Evolutionary conservation across 352 stramenopile genomes (phyloP), one percentile per base, ranked within the genome.

Genomic region (Globisporangium paroecandrum): DNA sequence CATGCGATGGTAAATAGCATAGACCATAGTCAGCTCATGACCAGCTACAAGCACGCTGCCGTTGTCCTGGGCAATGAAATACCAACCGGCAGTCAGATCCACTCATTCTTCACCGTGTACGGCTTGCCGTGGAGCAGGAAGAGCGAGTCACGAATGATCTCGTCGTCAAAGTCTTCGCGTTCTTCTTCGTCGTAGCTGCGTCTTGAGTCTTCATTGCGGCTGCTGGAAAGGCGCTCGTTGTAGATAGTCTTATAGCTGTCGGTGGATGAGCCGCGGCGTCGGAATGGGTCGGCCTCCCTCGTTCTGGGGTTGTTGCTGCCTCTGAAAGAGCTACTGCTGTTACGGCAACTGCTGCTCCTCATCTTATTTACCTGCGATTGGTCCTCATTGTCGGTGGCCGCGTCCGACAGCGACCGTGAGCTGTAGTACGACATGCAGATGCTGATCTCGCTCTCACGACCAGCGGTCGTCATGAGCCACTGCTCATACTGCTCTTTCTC

Each of bases 341-440:
- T 29, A 5, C 25, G 5, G 4, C 53, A 38, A 12, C 53, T 58
- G 25, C 25, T 41, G 12, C 53, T 38, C 25, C 6, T 58, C 25
- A 2, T 38, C 15, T 18, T 38, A 10, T 34, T 25, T 4, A 41
- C 6, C 25, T 32, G 25, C 25, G 24, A 27, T 24, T 41, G 53
- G 13, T 58, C 53, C 6, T 58, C 53, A 18, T 3, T n/a, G 53
- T 58, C 53, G 15, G 53, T 58, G 4, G 53, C 53, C 13, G 53
- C 27, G 41, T 69, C 64, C 13, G 62, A 67, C 34, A 67, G 51
- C 51, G 62, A 62, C 7, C 62, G 34, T 7, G 62, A 56, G 62
- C 62, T 67, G 51, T 41, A 67, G 62, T 54, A 68, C 36, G 63
- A 68, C 63, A 68, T 68, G n/a, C 63, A 46, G 43, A 62, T 62